A percentile compares a stretch with the other conserved stretches of the same genome.
These are phyloP conservation scores for Fusarium sp. DNA, from an alignment of 2,329 filamentous ascomycete genomes.

Conservation along the genomic window DNA sequence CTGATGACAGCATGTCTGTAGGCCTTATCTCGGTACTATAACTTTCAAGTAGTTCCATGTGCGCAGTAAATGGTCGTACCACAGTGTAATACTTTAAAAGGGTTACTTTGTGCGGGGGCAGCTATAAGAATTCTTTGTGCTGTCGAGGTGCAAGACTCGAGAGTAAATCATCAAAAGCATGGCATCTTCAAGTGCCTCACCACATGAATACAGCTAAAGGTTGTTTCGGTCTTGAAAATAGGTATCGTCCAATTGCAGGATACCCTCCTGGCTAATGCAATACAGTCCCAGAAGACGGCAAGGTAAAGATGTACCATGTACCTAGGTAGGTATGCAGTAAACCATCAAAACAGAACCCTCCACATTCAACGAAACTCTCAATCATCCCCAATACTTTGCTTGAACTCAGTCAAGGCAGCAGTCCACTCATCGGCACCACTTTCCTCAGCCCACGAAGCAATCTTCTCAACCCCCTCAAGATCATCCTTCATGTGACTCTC, in stretches of 20 bases:
- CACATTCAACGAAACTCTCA: background rate
- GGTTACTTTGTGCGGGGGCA: background rate
- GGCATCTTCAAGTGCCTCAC: background rate
- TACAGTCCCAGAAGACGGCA: background rate
- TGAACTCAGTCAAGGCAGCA: conserved; percentile 61
- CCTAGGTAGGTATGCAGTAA: background rate
- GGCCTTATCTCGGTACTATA: background rate
- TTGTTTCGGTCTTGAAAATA: background rate
- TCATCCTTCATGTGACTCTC: conserved; percentile 63
- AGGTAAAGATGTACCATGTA: background rate
- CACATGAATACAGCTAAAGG: background rate
- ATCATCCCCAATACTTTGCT: conserved; percentile 48
- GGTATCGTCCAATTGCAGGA: background rate
- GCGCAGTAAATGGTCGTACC: background rate
- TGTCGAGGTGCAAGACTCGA: background rate
- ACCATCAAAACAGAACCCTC: background rate
- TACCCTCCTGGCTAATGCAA: background rate
- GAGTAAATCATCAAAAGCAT: background rate
- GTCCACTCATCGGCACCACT: conserved; percentile 63
- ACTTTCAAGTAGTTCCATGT: background rate
- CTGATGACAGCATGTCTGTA: background rate
- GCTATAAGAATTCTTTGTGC: background rate
- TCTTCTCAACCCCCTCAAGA: conserved; percentile 56
- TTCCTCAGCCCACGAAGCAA: conserved; percentile 58
- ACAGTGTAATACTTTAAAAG: background rate